These are phyloP conservation scores for Friedmanniomyces simplex DNA, from an alignment of 495 filamentous ascomycete species.

Conservation along the genomic window DNA sequence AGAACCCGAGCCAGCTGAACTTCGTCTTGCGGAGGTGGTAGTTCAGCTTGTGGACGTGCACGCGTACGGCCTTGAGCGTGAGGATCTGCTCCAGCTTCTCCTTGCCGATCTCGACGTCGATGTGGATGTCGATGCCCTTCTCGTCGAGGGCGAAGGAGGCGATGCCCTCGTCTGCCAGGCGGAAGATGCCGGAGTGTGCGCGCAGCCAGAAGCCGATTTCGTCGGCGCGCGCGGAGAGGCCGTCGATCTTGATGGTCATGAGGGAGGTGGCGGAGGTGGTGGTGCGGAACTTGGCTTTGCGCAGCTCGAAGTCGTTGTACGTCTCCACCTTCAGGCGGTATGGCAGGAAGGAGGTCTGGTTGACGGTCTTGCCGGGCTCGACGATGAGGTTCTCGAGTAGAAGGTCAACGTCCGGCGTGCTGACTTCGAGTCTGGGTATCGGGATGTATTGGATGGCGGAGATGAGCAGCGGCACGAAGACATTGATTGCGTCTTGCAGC, in stretches of 20 bases:
- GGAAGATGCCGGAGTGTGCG: conserved; percentile 55
- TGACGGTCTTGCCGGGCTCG: conserved; percentile 76
- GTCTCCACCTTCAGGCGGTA: conserved; percentile 71
- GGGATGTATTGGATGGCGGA: conserved; percentile 73
- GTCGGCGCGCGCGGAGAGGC: conserved; percentile 68
- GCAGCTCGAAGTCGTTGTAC: conserved; percentile 78
- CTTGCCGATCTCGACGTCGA: conserved; percentile 70
- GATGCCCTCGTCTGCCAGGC: conserved; percentile 69
- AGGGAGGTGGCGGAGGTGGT: conserved; percentile 54
- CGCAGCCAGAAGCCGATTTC: conserved; percentile 75
- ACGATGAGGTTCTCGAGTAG: conserved; percentile 83
- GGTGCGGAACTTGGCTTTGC: conserved; percentile 58
- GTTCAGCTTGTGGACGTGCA: conserved; percentile 75
- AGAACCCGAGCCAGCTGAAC: conserved; percentile 67
- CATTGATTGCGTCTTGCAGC: conserved; percentile 59
- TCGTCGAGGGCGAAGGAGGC: conserved; percentile 76
- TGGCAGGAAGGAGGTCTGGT: conserved; percentile 80
- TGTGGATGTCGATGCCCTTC: conserved; percentile 71
- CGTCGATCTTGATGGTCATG: conserved; percentile 65
- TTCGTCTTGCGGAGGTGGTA: conserved; percentile 65
- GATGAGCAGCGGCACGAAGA: conserved; percentile 71
- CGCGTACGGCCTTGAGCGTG: conserved; percentile 60
- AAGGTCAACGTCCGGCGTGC: conserved; percentile 72
- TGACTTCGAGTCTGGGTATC: conserved; percentile 76
- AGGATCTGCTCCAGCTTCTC: conserved; percentile 70